Evolutionary conservation across 106 monocot genomes (phyloP).

Genomic region (Acorus calamus): DNA sequence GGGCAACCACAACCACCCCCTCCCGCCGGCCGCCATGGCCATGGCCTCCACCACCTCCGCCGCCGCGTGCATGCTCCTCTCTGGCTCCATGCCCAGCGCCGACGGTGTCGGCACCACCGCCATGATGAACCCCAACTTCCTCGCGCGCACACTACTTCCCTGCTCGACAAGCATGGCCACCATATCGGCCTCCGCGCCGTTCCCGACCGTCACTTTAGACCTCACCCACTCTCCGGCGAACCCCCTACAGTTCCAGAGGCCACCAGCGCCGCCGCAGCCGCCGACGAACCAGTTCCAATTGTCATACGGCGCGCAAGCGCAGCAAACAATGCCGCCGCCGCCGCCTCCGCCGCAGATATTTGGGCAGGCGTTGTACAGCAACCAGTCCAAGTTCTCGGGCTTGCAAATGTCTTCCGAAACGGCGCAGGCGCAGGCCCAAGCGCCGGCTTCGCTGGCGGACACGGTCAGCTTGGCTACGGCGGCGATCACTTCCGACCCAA

Average conservation of each 20-base stretch:
- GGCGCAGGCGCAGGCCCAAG: not conserved
- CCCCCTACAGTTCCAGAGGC: constrained; percentile 27
- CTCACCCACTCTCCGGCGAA: constrained; percentile 47
- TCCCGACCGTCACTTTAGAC: constrained; percentile 87
- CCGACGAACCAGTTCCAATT: constrained; percentile 7
- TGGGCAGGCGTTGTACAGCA: constrained; percentile 31
- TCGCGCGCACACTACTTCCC: constrained; percentile 44
- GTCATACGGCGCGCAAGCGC: not conserved
- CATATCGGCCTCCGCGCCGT: constrained; percentile 83
- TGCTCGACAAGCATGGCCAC: constrained; percentile 81
- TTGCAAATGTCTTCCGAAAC: constrained; percentile 38
- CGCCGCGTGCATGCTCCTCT: constrained; percentile 59
- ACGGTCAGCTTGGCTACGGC: constrained; percentile 38
- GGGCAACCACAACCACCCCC: constrained; percentile 68
- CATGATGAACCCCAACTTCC: constrained; percentile 37
- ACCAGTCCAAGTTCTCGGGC: constrained; percentile 69
- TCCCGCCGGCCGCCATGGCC: constrained; percentile 70
- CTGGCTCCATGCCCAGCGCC: constrained; percentile 51
- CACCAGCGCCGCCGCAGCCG: constrained; percentile 4
- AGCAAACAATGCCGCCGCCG: not conserved
- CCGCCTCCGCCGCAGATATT: constrained; percentile 15
- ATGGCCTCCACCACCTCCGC: constrained; percentile 66
- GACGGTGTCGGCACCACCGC: constrained; percentile 39
- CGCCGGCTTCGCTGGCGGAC: constrained; percentile 20
- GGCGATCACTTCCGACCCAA: constrained; percentile 54